phyloP scores from a whole-genome alignment of 164 flowering plant genomes.

The Vitis amurensis region DNA sequence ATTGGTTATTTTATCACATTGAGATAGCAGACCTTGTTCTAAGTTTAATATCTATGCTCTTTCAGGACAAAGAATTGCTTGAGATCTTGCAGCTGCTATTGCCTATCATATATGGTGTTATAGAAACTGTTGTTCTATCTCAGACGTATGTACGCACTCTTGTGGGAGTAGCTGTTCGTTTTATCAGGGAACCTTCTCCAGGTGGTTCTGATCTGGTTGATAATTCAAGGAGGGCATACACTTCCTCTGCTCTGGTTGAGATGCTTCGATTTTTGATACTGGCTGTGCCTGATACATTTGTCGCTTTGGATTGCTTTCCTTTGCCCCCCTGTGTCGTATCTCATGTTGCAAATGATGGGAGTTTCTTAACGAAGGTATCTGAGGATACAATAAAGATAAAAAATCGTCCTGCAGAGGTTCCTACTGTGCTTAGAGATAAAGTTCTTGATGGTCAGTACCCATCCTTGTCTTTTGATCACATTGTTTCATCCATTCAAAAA shows the following conservation, averaged over 20 bases:
- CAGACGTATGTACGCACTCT: conserved; percentile 83
- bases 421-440: conserved; percentile 36
- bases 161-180: conserved; percentile 71
- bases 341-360: conserved; percentile 43
- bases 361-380: conserved; percentile 37
- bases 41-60: conserved; percentile 12
- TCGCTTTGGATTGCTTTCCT: conserved; percentile 93
- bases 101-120: conserved; percentile 75
- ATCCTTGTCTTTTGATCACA: conserved; percentile 49
- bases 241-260: conserved; percentile 70
- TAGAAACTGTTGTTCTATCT: conserved; percentile 69
- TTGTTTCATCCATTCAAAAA: conserved; percentile 74
- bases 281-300: conserved; percentile 95
- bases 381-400: conserved; percentile 45
- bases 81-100: conserved; percentile 72
- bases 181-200: conserved; percentile 68
- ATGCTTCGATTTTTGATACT: conserved; percentile 83
- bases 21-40: neutral
- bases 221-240: conserved; percentile 73
- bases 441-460: conserved; percentile 41
- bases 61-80: conserved; percentile 78
- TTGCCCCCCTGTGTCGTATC: conserved; percentile 64
- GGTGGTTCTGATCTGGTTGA: conserved; percentile 68
- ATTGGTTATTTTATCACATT: neutral
- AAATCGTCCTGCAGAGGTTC: conserved; percentile 34